Base-by-base conservation (phyloP, 2,329 filamentous ascomycete species). In the Exophiala dermatitidis region DNA sequence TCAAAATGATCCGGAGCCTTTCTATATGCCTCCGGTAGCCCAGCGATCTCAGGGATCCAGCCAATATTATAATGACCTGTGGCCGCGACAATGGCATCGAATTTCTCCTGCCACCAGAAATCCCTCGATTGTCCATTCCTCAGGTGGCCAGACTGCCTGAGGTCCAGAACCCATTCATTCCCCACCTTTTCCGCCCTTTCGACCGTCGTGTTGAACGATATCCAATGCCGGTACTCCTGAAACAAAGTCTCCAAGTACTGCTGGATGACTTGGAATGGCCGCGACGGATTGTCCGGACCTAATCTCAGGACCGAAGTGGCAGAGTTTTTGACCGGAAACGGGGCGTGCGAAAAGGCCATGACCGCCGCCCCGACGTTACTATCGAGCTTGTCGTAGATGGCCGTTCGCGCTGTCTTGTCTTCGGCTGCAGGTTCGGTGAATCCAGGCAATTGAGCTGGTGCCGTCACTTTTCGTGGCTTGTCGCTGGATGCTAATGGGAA, bases 31-130 rank as follows among this genome's bases (percentile, higher is more conserved):
- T 72, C 67, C 0, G 65, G 54, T 1, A 80, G 62, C 1, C 76
- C 76, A 2, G 69, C 68, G 1, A 77, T 74, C 49, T 76, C 64
- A 2, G 77, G 77, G 0, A 79, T 63, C 26, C 72, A 70, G 2
- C 72, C 68, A 1, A 74, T 72, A 53, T 79, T 76, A 46, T 80
- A 79, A 61, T 80, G 77, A 0, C 77, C 77, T 1, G 72, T 74
- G 9, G 76, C 77, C 19, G 79, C 70, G 1, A 79, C 66, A 1
- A 79, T 69, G 0, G 72, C 69, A 57, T 79, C 76, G 57, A 77
- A 80, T 0, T 54, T 61, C 57, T 74, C 66, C 19, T 64, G 54
- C 71, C 67, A 70, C 69, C 52, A 54, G 44, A 49, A 54, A 31
- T 54, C 52, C 2, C 55, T 60, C 1, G 37, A 44, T 8, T 48